Percentiles rank a stretch among this genome's conserved stretches.
phyloP scores from a whole-genome alignment of 2,329 filamentous ascomycete genomes.

The Scorias spongiosa region DNA sequence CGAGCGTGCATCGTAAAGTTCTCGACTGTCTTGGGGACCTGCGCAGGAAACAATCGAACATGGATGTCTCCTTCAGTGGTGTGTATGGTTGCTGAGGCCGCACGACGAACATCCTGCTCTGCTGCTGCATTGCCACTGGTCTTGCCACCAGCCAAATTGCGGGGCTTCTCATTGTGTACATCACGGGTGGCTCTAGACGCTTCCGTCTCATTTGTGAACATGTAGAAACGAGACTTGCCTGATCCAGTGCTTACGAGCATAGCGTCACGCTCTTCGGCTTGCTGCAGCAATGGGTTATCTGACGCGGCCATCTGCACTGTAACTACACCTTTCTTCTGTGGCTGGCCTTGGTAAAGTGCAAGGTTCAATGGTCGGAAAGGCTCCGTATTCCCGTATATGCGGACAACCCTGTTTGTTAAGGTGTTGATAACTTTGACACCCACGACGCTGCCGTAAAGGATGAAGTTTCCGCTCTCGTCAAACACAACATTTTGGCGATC shows the following conservation, averaged over 20 bases:
- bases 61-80: constrained; percentile 91
- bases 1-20: constrained; percentile 90
- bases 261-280: constrained; percentile 80
- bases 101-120: constrained; percentile 53
- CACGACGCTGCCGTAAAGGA: constrained; percentile 82
- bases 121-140: constrained; percentile 35
- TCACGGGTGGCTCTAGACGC: constrained; percentile 74
- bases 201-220: constrained; percentile 86
- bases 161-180: constrained; percentile 87
- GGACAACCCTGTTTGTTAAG: constrained; percentile 81
- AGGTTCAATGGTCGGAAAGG: constrained; percentile 71
- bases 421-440: constrained; percentile 95
- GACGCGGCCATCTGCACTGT: constrained; percentile 97
- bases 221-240: constrained; percentile 86
- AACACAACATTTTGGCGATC: constrained; percentile 77
- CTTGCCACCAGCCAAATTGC: constrained; percentile 37
- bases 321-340: constrained; percentile 81
- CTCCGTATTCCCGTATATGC: constrained; percentile 81
- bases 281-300: constrained; percentile 79
- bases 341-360: constrained; percentile 83
- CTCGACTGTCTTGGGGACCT: constrained; percentile 86
- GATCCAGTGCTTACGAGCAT: constrained; percentile 74
- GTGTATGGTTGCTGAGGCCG: constrained; percentile 70
- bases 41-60: constrained; percentile 80
- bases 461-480: constrained; percentile 90